Percentiles rank a stretch among this genome's conserved stretches.
Conservation (phyloP, 176 grass and related monocot species). For the Oryza officinalis region DNA sequence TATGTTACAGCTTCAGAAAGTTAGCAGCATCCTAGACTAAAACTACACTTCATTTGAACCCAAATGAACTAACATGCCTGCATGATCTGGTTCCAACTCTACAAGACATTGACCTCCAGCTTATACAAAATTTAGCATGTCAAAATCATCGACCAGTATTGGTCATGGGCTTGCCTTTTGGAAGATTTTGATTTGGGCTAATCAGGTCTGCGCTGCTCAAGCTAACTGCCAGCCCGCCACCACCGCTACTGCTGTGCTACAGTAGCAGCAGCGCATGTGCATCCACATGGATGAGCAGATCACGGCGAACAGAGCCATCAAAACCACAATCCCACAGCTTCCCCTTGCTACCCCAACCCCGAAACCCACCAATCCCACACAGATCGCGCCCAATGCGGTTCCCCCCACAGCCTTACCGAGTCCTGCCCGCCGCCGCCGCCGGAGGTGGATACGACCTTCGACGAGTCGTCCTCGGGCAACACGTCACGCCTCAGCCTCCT, state of each 20-base stretch:
- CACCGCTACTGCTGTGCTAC: not conserved
- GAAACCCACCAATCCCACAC: not conserved
- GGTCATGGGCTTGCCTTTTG: not conserved
- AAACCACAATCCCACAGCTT: not conserved
- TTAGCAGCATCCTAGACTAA: not conserved
- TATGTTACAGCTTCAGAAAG: not conserved
- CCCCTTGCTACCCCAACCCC: not conserved
- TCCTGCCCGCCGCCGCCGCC: constrained; percentile 10
- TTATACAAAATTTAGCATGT: not conserved
- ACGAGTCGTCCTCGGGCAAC: constrained; percentile 43
- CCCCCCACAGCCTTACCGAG: constrained; percentile 27
- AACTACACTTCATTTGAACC: not conserved
- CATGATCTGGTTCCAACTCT: not conserved
- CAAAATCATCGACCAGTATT: not conserved
- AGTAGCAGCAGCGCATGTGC: not conserved
- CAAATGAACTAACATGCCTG: not conserved
- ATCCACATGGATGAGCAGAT: constrained; percentile 5
- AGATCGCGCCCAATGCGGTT: constrained; percentile 17
- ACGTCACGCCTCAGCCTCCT: constrained; percentile 5
- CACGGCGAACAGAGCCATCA: not conserved
- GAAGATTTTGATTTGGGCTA: not conserved
- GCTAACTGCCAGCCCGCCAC: not conserved
- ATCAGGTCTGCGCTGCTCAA: not conserved
- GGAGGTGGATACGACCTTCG: constrained; percentile 58
- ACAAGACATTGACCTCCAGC: not conserved